Evolutionary conservation across 2,329 filamentous ascomycete genomes (phyloP), one percentile per base, ranked within the genome.

Genomic region (Phaeophleospora eucalypticola): DNA sequence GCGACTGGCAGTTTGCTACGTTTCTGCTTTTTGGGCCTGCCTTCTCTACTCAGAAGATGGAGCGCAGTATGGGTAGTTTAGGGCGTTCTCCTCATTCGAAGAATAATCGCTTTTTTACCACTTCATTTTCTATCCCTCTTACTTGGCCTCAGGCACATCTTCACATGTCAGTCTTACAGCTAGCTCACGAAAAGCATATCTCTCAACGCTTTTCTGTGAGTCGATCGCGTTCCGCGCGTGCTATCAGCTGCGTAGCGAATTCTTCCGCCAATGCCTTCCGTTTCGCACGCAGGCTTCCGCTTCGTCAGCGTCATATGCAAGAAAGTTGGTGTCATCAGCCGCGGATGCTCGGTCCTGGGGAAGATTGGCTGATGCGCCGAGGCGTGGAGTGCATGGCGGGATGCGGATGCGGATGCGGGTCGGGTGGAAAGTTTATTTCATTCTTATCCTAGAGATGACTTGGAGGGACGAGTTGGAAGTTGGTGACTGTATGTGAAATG

Each of bases 1-100:
- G 43, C 32, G 42, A 46, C 39, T 45, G 45, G 33, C 37, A 39
- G 34, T 36, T 40, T 43, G 24, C 7, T 43, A n/a, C n/a, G 24
- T 43, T 42, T 12, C 14, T 37, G 18, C 38, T 32, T 12, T 27
- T 17, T 19, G 16, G 36, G 34, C 33, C 19, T 15, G 21, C 4
- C 29, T 39, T 32, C 34, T 41, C 29, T 45, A 37, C 47, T 44
- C 38, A 29, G 24, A 29, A 29, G 24, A 29, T 29, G 6, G 24
- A 29, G 24, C 6, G 29, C 40, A 48, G 16, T 29, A 29, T 39
- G 24, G 19, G 16, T 40, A 40, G 39, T n/a, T 36, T 17, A 33
- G 16, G 16, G 27, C 34, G 34, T n/a, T 36, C 6, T 29, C 10
- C 19, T 10, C 35, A 18, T 14, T 10, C 18, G 7, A 17, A 41